These are phyloP conservation scores for Phlyctochytrium planicorne DNA, from an alignment of 192 early-diverging fungal genomes.

Conservation along the genomic window DNA sequence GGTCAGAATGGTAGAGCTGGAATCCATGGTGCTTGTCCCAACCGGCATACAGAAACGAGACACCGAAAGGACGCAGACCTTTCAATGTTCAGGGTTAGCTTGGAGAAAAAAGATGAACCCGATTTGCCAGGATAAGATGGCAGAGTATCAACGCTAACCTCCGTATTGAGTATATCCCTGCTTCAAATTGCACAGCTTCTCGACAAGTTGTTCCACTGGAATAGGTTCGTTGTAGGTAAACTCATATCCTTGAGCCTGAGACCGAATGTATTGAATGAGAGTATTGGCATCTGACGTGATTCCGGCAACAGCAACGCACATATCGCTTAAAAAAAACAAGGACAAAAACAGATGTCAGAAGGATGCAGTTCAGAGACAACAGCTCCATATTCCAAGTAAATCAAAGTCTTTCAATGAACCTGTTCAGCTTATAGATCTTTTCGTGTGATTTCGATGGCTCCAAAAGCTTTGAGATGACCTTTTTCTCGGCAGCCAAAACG, in stretches of 20 bases:
- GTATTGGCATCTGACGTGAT: slow-evolving; percentile 96
- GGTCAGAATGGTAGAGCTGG: slow-evolving; percentile 98
- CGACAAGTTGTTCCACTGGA: slow-evolving; percentile 93
- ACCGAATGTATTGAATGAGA: slow-evolving; percentile 84
- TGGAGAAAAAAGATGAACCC: too few relatives aligned
- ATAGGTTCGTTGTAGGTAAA: slow-evolving; percentile 88
- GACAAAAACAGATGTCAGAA: too few relatives aligned
- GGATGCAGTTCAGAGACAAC: too few relatives aligned
- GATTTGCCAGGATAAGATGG: too few relatives aligned
- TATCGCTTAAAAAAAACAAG: slow-evolving; percentile 59
- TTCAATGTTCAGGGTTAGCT: background rate
- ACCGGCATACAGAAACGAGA: slow-evolving; percentile 96
- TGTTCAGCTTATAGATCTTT: slow-evolving; percentile 96
- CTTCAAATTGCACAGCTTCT: slow-evolving; percentile 94
- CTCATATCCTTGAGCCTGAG: slow-evolving; percentile 85
- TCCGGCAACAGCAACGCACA: slow-evolving; percentile 94
- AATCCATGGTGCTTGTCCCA: slow-evolving; percentile 88
- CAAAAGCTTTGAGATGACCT: slow-evolving; percentile 88
- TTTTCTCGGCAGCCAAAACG: slow-evolving; percentile 96
- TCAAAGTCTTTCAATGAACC: too few relatives aligned
- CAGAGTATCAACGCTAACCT: slow-evolving; percentile 29
- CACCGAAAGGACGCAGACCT: slow-evolving; percentile 96
- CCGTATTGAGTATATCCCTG: slow-evolving; percentile 99
- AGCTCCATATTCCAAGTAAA: too few relatives aligned
- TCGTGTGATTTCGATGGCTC: slow-evolving; percentile 83